Base-by-base conservation (phyloP, 2,329 filamentous ascomycete species). In the Epichloe gansuensis region DNA sequence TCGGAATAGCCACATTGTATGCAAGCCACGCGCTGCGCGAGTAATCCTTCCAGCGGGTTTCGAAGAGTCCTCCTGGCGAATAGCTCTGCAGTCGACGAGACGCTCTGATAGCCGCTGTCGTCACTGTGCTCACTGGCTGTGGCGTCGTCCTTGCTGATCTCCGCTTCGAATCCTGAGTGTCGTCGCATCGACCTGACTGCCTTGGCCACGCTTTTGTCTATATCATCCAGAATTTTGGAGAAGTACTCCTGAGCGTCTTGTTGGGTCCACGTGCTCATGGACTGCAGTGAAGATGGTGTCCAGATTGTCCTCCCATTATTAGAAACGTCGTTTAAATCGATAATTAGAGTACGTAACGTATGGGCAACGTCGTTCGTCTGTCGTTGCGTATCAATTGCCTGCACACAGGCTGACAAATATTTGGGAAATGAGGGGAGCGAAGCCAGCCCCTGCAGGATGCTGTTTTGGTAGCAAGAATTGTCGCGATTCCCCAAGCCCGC, bases 171-270 rank as follows among this genome's bases (percentile, higher is more conserved):
- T 1, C 73, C 72, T 0, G 66, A 58, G 36, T 58, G 58, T 11
- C 58, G 61, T 12, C 60, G 61, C 12, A 52, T 51, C 23, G 53
- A 57, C 5, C 65, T 60, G 17, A 67, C 61, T 45, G 75, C 74
- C 57, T 74, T 77, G 21, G 73, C 71, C 41, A 88, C 74, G 62
- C 94, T 88, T 61, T 84, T 85, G 61, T 96, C 88, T 31, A 95
- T 74, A 59, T 90, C 84, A 58, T 91, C 89, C 47, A 96, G 68
- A 13, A 98, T 76, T 61, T 91, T 94, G 15, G 89, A 91, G 61
- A 87, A 96, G 66, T 97, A 98, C 66, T 98, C 93, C 64, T 97
- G 93, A 5, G 93, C 93, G 68, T 98, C 93, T 68, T 98, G 93
- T 64, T 97, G 93, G 59, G 94, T 87, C 80, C 87, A 95, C 34